Evolutionary conservation across 2,329 filamentous ascomycete species (phyloP).

Genomic region (Ophiostoma angusticollis): DNA sequence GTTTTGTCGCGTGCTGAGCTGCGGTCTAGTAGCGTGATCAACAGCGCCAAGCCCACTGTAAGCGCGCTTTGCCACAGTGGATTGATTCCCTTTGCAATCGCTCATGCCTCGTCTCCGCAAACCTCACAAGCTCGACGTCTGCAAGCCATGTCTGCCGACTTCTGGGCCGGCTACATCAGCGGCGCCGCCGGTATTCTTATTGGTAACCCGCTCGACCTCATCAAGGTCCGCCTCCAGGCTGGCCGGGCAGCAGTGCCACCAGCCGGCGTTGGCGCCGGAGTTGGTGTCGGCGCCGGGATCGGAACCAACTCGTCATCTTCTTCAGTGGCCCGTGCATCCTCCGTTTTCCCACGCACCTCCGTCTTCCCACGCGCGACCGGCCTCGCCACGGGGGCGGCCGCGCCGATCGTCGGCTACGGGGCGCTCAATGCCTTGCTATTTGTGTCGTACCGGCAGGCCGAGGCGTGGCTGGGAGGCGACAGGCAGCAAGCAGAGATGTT

Average conservation of each 20-base stretch:
- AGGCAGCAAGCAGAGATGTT: no score
- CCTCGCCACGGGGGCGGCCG: constrained; percentile 56
- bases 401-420: constrained; percentile 80
- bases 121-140: no score
- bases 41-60: neutral
- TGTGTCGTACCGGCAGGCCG: constrained; percentile 78
- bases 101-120: no score
- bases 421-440: constrained; percentile 85
- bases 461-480: constrained; percentile 42
- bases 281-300: no score
- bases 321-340: constrained; percentile 11
- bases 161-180: constrained; percentile 85
- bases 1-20: no score
- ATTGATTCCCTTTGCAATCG: neutral
- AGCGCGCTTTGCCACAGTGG: neutral
- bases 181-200: constrained; percentile 78
- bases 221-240: constrained; percentile 74
- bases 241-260: constrained; percentile 24
- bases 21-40: no score
- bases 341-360: neutral
- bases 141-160: constrained; percentile 75
- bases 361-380: constrained; percentile 11
- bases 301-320: constrained; percentile 55
- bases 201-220: constrained; percentile 60
- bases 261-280: constrained; percentile 62